Evolutionary conservation across 352 stramenopile species (phyloP), one percentile per base, ranked within the genome.

Genomic region (Pythium apleroticum): DNA sequence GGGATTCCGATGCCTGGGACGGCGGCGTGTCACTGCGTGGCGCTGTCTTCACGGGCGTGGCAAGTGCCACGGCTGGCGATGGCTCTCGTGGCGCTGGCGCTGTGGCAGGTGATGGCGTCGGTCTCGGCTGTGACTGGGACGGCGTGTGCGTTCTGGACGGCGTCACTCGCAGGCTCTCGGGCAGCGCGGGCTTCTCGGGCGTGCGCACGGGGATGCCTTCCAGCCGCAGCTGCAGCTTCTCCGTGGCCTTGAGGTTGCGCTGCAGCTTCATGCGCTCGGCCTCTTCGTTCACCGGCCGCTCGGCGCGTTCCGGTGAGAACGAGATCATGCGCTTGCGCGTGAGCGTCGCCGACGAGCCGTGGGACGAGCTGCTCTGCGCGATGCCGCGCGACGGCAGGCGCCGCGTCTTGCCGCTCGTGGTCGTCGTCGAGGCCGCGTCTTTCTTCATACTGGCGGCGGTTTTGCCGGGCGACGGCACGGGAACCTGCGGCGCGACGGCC

Each of bases 281-380:
- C 7, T 66, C 80, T 66, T 70, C 56, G 57, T 89, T 88, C 67
- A 85, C 78, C 0, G 73, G 72, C 0, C 75, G 80, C 27, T 84
- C 78, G 9, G 72, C 70, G n/a, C 80, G 78, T 57, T 89, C 80
- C 2, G 83, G 82, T 0, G 83, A 91, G 65, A 90, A 91, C 6
- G 83, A 91, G 45, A 91, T 91, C 83, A 91, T 91, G 50, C 83
- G 83, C 63, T 91, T 91, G 50, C 83, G 74, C 27, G 75, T 91
- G 50, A 79, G 82, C 61, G 89, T 91, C 35, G 77, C 71, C 25
- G 75, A 83, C 4, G 78, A 84, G 20, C 52, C 53, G 31, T 58
- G 48, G 3, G 80, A 75, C n/a, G 82, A 89, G 27, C 80, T 79
- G 72, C 83, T 91, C 56, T 90, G 83, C 7, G 83, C 83, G 35